Evolutionary conservation across 1,139 yeast genomes (phyloP).

Genomic region (Magnusiomyces fungicola): DNA sequence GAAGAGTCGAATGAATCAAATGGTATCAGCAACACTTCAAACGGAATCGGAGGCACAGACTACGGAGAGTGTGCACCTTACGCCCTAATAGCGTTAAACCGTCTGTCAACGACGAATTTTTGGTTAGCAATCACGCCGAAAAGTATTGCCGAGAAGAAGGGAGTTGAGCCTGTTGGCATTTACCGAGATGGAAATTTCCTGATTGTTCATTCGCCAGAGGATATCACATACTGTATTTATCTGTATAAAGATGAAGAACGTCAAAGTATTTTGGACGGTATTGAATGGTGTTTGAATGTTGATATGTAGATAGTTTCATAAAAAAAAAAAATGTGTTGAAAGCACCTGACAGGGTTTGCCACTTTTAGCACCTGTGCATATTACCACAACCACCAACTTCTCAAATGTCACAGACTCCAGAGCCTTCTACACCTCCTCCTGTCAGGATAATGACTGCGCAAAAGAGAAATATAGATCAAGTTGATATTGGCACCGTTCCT

Average conservation of each 20-base stretch:
- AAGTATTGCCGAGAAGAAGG: slow-evolving; percentile 36
- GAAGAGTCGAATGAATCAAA: slow-evolving; percentile 14
- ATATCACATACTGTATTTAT: slow-evolving; percentile 87
- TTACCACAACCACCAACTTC: no score
- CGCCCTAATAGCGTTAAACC: slow-evolving; percentile 71
- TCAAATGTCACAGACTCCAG: no score
- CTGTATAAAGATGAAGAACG: slow-evolving; percentile 73
- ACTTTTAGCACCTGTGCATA: no score
- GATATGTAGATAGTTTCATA: slow-evolving; percentile 14
- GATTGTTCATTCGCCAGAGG: slow-evolving; percentile 67
- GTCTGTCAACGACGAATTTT: slow-evolving; percentile 69
- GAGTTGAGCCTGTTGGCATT: slow-evolving; percentile 55
- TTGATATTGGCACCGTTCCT: no score
- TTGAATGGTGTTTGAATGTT: slow-evolving; percentile 40
- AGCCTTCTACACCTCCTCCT: no score
- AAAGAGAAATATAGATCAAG: no score
- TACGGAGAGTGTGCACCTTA: slow-evolving; percentile 38
- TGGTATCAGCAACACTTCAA: slow-evolving; percentile 23
- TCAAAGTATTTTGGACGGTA: slow-evolving; percentile 48
- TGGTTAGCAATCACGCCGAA: slow-evolving; percentile 70
- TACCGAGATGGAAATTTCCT: slow-evolving; percentile 75
- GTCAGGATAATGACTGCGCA: no score
- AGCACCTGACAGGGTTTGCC: no score
- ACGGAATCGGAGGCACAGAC: slow-evolving; percentile 21
- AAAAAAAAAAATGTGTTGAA: background rate